Evolutionary conservation across 768 basidiomycete genomes (phyloP), one percentile per base, ranked within the genome.

Genomic region (Termitomyces bulborhizus): DNA sequence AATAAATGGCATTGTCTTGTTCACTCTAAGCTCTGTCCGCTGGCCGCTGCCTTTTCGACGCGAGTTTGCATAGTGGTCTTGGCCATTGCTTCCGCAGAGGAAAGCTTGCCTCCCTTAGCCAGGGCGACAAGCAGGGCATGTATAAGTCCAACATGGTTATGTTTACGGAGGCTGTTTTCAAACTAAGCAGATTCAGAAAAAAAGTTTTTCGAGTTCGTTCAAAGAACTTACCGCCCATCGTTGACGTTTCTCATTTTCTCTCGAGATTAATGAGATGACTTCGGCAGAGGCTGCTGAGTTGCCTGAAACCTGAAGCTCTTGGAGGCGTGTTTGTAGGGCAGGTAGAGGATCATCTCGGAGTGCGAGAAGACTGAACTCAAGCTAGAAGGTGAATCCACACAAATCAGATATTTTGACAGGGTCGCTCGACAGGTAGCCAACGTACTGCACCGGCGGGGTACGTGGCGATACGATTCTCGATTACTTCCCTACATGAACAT

Each of bases 361-460:
- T 6, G 91, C 93, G 36, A 97, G 82, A 36, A 98, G 81, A 69
- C 88, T 94, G 75, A 98, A 98, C 66, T 95, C 91, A 51, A 96
- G 77, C 93, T 95, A 26, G 12, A 45, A 24, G 26, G 5, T 21
- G 37, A 46, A 24, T 50, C 15, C 51, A 56, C 21, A 47, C 47
- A 32, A 55, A 50, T 58, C 9, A 62, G 36, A 59, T 32, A 32
- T 44, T 26, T 31, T 9, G 50, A 21, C 31, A 36, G n/a, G 1
- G 6, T 27, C 6, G 12, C 39, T n/a, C 18, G 8, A 27, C n/a
- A 34, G 42, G 42, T 9, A 13, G 27, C 24, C 26, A 42, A 77
- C 88, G 64, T 72, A 97, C 93, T 57, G 94, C 85, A 60, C 90
- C 93, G 18, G 81, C 70, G 9, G 93, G 93, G 70, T 99, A 96